Evolutionary conservation across 2,329 filamentous ascomycete species (phyloP).

Genomic region (Colletotrichum simmondsii): DNA sequence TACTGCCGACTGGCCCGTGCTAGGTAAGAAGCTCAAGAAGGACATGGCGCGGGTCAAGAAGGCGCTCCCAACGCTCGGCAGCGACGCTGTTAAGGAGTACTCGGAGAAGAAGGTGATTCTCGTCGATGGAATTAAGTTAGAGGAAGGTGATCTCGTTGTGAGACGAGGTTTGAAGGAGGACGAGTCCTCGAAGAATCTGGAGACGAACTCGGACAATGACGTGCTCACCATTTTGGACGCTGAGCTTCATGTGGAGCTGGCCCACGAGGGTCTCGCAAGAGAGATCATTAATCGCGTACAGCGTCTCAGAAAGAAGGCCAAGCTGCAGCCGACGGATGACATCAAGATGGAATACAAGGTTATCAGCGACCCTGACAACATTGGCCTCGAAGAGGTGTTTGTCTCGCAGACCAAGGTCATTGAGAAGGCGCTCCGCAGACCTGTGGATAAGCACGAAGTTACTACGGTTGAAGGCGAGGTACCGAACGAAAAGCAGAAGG

Average conservation of each 20-base stretch:
- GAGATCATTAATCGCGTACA: constrained; percentile 96
- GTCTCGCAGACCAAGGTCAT: constrained; percentile 57
- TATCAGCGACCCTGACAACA: constrained; percentile 79
- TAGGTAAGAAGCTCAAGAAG: constrained; percentile 98
- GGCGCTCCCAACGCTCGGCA: constrained; percentile 81
- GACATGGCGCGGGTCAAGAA: constrained; percentile 93
- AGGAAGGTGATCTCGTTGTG: constrained; percentile 85
- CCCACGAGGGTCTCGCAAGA: constrained; percentile 87
- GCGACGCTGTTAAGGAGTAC: constrained; percentile 84
- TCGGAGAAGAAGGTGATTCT: constrained; percentile 77
- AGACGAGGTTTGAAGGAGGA: constrained; percentile 82
- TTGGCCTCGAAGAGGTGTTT: constrained; percentile 76
- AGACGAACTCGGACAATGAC: constrained; percentile 89
- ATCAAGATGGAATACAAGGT: constrained; percentile 94
- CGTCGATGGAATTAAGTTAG: constrained; percentile 87
- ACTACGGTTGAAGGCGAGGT: constrained; percentile 37
- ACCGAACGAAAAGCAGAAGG: constrained; percentile 25
- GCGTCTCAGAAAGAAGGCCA: constrained; percentile 91
- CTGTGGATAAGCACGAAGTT: constrained; percentile 65
- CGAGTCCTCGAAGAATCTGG: constrained; percentile 76
- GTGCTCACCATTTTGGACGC: constrained; percentile 92
- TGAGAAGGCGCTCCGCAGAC: constrained; percentile 74
- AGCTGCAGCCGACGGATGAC: constrained; percentile 90
- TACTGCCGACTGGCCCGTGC: constrained; percentile 89
- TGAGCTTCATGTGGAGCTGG: constrained; percentile 84